A percentile compares a stretch with the other conserved stretches of the same genome.
These are phyloP conservation scores for Penicillium griseofulvum DNA, from an alignment of 2,329 filamentous ascomycete genomes.

Conservation along the genomic window DNA sequence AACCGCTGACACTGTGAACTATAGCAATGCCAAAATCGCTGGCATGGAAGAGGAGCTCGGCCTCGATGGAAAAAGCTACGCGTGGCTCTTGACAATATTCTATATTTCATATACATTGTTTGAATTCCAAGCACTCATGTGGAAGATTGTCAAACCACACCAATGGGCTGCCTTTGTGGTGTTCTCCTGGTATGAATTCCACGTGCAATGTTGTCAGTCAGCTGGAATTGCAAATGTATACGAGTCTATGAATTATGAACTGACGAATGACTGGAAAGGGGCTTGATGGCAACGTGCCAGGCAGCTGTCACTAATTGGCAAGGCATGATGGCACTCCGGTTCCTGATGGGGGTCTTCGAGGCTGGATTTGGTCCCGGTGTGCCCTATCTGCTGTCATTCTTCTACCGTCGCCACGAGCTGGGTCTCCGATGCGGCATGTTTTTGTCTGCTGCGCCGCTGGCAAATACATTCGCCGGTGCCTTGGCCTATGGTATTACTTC, in stretches of 20 bases:
- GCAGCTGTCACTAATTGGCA: constrained; percentile 46
- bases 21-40: constrained; percentile 54
- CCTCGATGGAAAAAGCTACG: constrained; percentile 48
- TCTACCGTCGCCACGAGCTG: constrained; percentile 58
- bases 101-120: constrained; percentile 51
- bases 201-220: constrained; percentile 16
- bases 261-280: constrained; percentile 34
- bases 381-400: constrained; percentile 55
- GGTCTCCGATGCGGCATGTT: constrained; percentile 58
- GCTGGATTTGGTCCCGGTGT: constrained; percentile 48
- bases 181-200: constrained; percentile 37
- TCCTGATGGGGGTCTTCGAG: constrained; percentile 49
- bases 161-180: constrained; percentile 46
- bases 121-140: constrained; percentile 45
- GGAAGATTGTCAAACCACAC: constrained; percentile 45
- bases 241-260: constrained; percentile 5
- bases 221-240: constrained; percentile 11
- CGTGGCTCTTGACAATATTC: constrained; percentile 54
- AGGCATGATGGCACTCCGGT: constrained; percentile 50
- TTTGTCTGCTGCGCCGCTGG: constrained; percentile 60
- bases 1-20: constrained; percentile 1
- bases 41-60: constrained; percentile 53
- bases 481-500: constrained; percentile 65
- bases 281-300: constrained; percentile 49
- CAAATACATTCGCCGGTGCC: constrained; percentile 74